Evolutionary conservation across 2,329 filamentous ascomycete genomes (phyloP), one percentile per base, ranked within the genome.

Genomic region (Botryosphaeria dothidea): DNA sequence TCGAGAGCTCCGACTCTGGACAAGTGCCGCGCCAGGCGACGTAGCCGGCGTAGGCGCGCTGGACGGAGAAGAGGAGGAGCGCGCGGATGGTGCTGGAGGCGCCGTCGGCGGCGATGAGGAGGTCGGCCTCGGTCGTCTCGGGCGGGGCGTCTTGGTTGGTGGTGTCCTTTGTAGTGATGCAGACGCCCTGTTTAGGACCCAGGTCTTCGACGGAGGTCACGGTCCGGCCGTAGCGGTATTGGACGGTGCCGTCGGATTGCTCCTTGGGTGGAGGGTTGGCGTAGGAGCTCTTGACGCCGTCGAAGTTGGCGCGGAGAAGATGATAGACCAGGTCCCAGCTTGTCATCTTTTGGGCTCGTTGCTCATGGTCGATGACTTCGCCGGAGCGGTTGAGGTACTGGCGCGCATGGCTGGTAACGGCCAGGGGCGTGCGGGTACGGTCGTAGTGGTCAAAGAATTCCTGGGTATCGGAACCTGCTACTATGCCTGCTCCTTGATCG

Each of bases 271-370:
- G 73, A 4, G 49, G 13, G 7, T 71, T 48, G 57, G 71, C 73
- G 45, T 74, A 74, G 4, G 57, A 65, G 36, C 69, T 74, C 57
- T 70, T 56, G n/a, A 73, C 62, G 21, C 71, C 72, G 51, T 76
- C 73, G 17, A 74, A 70, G 29, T 74, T 75, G 2, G 72, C 72
- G 15, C 74, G 67, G 13, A 75, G 66, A 23, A 75, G 70, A 49
- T 74, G 68, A 60, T 74, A 76, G 3, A 71, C 69, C n/a, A 75
- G 66, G 60, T 74, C 73, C 73, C 74, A 76, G 64, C 73, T 76
- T 25, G 73, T 75, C 73, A 75, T 76, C 27, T 74, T 74, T 66
- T 75, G 73, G n/a, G 68, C 66, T 68, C 71, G 70, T 17, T 75
- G 71, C 61, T 72, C 69, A 38, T 67, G 67, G 31, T 74, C 70